Evolutionary conservation across 768 basidiomycete genomes (phyloP).

Genomic region (Leccinum rimulosum): DNA sequence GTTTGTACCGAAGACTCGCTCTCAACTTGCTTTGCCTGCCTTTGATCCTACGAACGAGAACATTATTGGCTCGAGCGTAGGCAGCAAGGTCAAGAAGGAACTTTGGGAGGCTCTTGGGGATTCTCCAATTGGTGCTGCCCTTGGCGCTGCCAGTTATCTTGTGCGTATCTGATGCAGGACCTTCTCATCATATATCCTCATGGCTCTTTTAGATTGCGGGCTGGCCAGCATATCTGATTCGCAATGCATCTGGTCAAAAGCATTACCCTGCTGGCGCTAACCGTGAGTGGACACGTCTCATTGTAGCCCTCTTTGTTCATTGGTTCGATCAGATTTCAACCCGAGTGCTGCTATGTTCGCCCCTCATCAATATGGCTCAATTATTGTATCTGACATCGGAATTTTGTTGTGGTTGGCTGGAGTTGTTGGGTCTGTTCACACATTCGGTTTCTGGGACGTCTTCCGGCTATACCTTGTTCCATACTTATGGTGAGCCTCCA

Average conservation of each 20-base stretch:
- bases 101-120: slow-evolving; percentile 88
- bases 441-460: slow-evolving; percentile 67
- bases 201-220: slow-evolving; percentile 56
- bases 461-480: slow-evolving; percentile 81
- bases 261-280: slow-evolving; percentile 76
- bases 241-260: slow-evolving; percentile 83
- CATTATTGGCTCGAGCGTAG: slow-evolving; percentile 58
- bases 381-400: slow-evolving; percentile 83
- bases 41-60: slow-evolving; percentile 71
- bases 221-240: slow-evolving; percentile 81
- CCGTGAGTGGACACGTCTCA: slow-evolving; percentile 49
- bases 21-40: slow-evolving; percentile 59
- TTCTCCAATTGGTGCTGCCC: slow-evolving; percentile 72
- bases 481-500: slow-evolving; percentile 66
- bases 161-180: slow-evolving; percentile 35
- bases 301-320: not conserved
- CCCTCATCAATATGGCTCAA: slow-evolving; percentile 72
- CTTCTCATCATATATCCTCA: slow-evolving; percentile 1
- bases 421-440: slow-evolving; percentile 53
- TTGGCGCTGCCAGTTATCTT: slow-evolving; percentile 55
- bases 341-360: slow-evolving; percentile 79
- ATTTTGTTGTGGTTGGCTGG: slow-evolving; percentile 68
- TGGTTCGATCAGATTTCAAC: slow-evolving; percentile 58
- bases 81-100: slow-evolving; percentile 66
- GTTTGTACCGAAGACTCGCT: slow-evolving; percentile 89